phyloP scores from a whole-genome alignment of 805 yeast genomes.

The Suhomyces pyralidae region DNA sequence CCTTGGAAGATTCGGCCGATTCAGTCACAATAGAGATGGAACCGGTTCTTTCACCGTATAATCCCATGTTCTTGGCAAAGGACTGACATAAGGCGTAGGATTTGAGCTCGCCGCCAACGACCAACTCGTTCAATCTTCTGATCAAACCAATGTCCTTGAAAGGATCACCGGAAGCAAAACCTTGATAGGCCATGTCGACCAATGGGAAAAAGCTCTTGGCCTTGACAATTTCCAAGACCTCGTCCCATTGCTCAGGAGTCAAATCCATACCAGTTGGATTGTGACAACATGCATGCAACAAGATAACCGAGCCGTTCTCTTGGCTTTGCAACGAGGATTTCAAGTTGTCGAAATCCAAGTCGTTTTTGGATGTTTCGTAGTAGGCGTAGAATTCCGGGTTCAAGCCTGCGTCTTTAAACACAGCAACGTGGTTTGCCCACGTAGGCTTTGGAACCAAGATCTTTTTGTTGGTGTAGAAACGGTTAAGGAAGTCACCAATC shows the following conservation, averaged over 20 bases:
- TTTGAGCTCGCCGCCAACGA: slow-evolving; percentile 48
- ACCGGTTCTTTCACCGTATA: slow-evolving; percentile 63
- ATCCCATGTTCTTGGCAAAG: slow-evolving; percentile 49
- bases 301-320: slow-evolving; percentile 58
- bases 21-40: slow-evolving; percentile 67
- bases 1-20: slow-evolving; percentile 46
- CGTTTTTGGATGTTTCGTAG: slow-evolving; percentile 60
- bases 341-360: slow-evolving; percentile 64
- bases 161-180: slow-evolving; percentile 84
- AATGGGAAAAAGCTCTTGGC: slow-evolving; percentile 67
- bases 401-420: slow-evolving; percentile 72
- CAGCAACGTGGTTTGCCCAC: slow-evolving; percentile 91
- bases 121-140: slow-evolving; percentile 44
- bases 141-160: slow-evolving; percentile 59
- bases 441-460: slow-evolving; percentile 83
- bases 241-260: slow-evolving; percentile 73
- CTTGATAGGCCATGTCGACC: slow-evolving; percentile 94
- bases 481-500: slow-evolving; percentile 69
- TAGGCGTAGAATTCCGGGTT: slow-evolving; percentile 62
- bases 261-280: slow-evolving; percentile 97
- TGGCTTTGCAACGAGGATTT: slow-evolving; percentile 54
- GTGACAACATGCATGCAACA: slow-evolving; percentile 94
- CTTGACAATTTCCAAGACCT: slow-evolving; percentile 62
- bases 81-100: slow-evolving; percentile 54
- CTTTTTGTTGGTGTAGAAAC: slow-evolving; percentile 53